Evolutionary conservation across 2,329 filamentous ascomycete species (phyloP), one percentile per base, ranked within the genome.

Genomic region (Albifimbria verrucaria): DNA sequence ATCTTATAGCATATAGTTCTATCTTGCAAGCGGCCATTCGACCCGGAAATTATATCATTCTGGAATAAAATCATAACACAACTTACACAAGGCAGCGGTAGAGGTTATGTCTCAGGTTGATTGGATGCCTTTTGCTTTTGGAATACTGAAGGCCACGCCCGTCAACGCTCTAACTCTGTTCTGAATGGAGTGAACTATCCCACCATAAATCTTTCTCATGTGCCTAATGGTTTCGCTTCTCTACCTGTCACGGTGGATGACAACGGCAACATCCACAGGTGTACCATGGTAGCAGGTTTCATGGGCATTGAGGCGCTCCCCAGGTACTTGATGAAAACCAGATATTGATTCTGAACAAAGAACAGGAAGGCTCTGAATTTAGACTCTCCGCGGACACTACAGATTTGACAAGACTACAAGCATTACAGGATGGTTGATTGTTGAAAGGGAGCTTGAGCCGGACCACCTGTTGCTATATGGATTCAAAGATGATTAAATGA

Each of bases 1-100:
- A 62, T 79, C 4, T 28, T 78, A 2, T 56, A 64, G 2, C 55
- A 65, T 20, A 73, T 80, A 48, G 52, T 79, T 4, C 54, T 49
- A 0, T 65, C 68, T 0, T 77, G 78, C 45, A 61, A 71, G 2
- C 26, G 62, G 0, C 65, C 67, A 0, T 64, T 67, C 0, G 51
- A 55, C 0, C 51, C 57, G 3, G 61, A 67, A 2, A 59, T 71
- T 5, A 49, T 61, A 1, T 52, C 62, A 2, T 77, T 78, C 57
- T 78, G 75, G 73, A 60, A 55, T 23, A 59, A 36, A 9, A 63
- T 65, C 36, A 54, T 50, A 2, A 11, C 52, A 11, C 4, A 7
- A 7, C 21, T 12, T 3, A 7, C 15, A 2, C 7, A 20, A 1
- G 32, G 32, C 1, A 52, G 58, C 2, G 53, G 55, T 0, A 22